Base-by-base conservation (phyloP, 805 yeast genomes). In the Candida namnaoensis region DNA sequence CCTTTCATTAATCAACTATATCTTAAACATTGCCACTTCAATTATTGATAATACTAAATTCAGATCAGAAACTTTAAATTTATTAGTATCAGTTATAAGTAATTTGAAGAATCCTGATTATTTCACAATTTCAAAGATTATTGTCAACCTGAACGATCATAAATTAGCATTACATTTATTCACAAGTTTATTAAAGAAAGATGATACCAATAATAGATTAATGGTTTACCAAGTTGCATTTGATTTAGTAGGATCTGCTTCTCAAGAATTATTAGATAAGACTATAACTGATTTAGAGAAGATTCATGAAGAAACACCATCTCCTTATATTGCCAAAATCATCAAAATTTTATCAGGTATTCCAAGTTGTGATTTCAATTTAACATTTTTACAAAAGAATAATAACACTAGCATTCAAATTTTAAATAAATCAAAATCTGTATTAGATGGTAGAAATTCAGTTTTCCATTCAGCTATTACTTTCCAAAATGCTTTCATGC, bases 381-480 rank as follows among this genome's bases (percentile, higher is more conserved):
- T 87, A 49, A 88, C 98, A 2, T 93, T 93, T 60, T 68, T 93
- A 51, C 77, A 79, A 63, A 80, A 84, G 57, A 84, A 91, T 65
- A 86, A 87, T 66, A 85, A 86, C 62, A 83, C 96, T 32, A 98
- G 93, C 61, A 69, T 80, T 43, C 74, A 82, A 39, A 80, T 91
- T 44, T 71, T 93, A 54, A 84, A 85, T 61, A 83, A 83, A 55
- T 76, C 96, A 7, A 88, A 88, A 61, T 74, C 78, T 44, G 71
- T 76, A 9, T 70, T 93, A 49, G 99, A 93, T 58, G 95, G 95
- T 38, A 80, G 96, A 64, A 84, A 79, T 58, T 93, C 99, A 11
- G 78, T 93, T 49, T 90, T 86, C 74, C 99, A 93, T 66, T 82
- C 95, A 24, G 99, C 97, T 7, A 88, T 93, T 38, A 87, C 97